A percentile compares a stretch with the other conserved stretches of the same genome.
These are phyloP conservation scores for Beauveria medogensis DNA, from an alignment of 2,329 filamentous ascomycete species.

Conservation along the genomic window DNA sequence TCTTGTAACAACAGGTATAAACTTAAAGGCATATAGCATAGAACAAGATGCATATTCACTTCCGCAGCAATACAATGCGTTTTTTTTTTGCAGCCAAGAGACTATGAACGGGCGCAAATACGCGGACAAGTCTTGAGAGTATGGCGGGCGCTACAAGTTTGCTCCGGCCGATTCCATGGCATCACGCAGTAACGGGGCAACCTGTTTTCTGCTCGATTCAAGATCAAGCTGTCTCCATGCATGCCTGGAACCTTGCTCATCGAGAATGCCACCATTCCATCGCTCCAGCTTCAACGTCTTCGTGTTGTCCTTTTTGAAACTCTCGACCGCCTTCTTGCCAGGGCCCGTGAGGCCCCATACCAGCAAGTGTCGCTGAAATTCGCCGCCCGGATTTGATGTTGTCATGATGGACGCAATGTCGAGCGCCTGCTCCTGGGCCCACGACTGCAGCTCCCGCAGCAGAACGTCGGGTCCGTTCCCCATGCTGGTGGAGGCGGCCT, in stretches of 20 bases:
- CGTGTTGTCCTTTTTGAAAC: slow-evolving; percentile 41
- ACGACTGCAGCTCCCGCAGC: slow-evolving; percentile 39
- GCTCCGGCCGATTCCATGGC: slow-evolving; percentile 31
- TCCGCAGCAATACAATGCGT: background rate
- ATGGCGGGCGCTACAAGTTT: slow-evolving; percentile 6
- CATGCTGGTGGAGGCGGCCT: slow-evolving; percentile 34
- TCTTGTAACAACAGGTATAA: background rate
- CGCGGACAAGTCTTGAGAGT: background rate
- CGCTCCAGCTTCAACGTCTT: slow-evolving; percentile 47
- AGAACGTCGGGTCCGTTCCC: slow-evolving; percentile 27
- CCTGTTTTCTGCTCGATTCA: slow-evolving; percentile 57
- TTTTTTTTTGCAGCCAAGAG: background rate
- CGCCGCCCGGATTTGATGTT: slow-evolving; percentile 43
- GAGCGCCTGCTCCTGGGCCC: slow-evolving; percentile 48
- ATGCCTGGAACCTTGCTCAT: slow-evolving; percentile 40
- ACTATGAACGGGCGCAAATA: background rate
- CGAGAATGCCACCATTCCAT: slow-evolving; percentile 43
- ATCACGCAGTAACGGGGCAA: slow-evolving; percentile 58
- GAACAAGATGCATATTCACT: background rate
- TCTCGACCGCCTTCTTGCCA: slow-evolving; percentile 41
- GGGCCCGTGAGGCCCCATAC: slow-evolving; percentile 51
- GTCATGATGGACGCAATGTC: slow-evolving; percentile 64
- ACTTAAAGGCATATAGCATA: slow-evolving; percentile 1
- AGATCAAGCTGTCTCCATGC: slow-evolving; percentile 61
- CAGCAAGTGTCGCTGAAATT: slow-evolving; percentile 59